Evolutionary conservation across 441 rosid genomes (phyloP), one percentile per base, ranked within the genome.

Genomic region (Biscutella laevigata): DNA sequence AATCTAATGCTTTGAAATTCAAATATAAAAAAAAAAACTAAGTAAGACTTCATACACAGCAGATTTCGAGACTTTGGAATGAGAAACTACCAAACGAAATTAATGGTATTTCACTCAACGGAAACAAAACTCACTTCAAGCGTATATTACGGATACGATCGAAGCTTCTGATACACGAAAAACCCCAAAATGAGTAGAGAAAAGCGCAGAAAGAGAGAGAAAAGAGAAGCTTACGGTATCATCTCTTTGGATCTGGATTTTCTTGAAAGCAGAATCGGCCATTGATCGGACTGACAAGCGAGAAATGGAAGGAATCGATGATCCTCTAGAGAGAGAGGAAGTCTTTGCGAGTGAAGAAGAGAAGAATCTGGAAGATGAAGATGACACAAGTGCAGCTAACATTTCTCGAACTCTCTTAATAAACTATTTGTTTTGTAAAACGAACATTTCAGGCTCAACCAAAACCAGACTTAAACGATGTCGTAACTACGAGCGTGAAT

Each of bases 221-320:
- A 4, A 11, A 6, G 47, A 48, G 44, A 49, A 42, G 72, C 82
- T 74, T 55, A 87, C 98, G 2, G 86, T 81, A 49, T 81, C 80
- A 49, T 81, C 95, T 65, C 98, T 78, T 50, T 81, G 82, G 77
- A 90, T 82, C 66, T 81, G 96, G 58, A 90, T 61, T 74, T 84
- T 87, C 71, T 66, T 81, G 71, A 90, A 90, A 11, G 89, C 66
- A 0, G 84, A 79, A 60, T 67, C 80, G 4, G 95, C 89, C 98
- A 90, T 90, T 41, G 90, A 67, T 39, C 84, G 72, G 67, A 72
- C 37, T 16, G 74, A 50, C 34, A 70, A 55, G 17, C 74, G 76
- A 50, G 62, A 53, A 66, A 44, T 22, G 22, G 58, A 53, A 29
- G 59, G 65, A 39, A 61, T 37, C 42, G 59, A 57, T 8, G 65